Evolutionary conservation across 2,329 filamentous ascomycete species (phyloP).

Genomic region (Simplicillium aogashimaense): DNA sequence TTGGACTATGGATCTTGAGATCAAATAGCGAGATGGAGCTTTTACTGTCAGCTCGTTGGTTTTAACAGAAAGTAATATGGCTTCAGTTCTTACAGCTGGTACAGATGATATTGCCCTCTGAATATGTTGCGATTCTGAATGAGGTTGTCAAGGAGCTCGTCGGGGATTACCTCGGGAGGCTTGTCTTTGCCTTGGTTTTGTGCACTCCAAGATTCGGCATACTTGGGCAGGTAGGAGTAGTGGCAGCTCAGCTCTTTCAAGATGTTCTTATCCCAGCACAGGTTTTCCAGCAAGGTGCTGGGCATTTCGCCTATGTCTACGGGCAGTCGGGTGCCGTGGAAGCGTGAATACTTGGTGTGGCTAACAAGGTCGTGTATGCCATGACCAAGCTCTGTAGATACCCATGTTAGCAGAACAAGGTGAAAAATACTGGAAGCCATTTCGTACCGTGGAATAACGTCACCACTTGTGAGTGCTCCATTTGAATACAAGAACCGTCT

Average conservation of each 20-base stretch:
- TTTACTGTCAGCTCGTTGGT: neutral
- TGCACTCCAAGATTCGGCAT: constrained; percentile 2
- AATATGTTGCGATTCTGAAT: neutral
- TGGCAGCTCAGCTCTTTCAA: constrained; percentile 3
- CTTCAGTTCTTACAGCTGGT: constrained; percentile 1
- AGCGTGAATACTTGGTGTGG: constrained; percentile 1
- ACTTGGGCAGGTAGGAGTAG: constrained; percentile 1
- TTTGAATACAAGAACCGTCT: constrained; percentile 38
- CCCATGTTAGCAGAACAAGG: too few species aligned
- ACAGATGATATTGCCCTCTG: neutral
- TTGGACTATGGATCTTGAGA: constrained; percentile 4
- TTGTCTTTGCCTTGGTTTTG: neutral
- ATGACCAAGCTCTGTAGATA: constrained; percentile 8
- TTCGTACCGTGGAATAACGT: constrained; percentile 38
- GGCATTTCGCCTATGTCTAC: constrained; percentile 8
- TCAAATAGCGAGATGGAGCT: constrained; percentile 5
- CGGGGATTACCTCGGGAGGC: constrained; percentile 2
- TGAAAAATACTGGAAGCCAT: neutral
- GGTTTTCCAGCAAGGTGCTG: constrained; percentile 8
- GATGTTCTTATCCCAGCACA: constrained; percentile 7
- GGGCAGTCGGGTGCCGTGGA: constrained; percentile 4
- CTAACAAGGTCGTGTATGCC: constrained; percentile 9
- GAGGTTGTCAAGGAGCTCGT: constrained; percentile 1
- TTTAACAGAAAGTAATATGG: too few species aligned
- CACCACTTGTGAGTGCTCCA: constrained; percentile 45